Percentiles rank a stretch among this genome's conserved stretches.
Conservation (phyloP, 495 filamentous ascomycete genomes). For the Darksidea phi region DNA sequence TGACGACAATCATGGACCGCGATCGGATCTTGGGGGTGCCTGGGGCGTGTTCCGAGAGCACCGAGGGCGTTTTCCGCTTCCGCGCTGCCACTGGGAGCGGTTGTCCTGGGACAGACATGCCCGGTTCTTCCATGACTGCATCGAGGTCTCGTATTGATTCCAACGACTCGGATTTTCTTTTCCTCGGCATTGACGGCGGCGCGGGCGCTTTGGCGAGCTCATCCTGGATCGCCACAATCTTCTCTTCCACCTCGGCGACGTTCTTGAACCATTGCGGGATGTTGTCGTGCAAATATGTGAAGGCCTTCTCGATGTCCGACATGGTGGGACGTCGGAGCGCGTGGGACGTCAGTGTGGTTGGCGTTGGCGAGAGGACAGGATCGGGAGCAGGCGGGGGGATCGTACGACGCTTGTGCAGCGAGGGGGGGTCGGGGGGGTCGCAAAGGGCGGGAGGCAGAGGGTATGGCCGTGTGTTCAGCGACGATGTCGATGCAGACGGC, state of each 20-base stretch:
- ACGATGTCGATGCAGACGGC: slow-evolving; percentile 7
- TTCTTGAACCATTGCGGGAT: slow-evolving; percentile 33
- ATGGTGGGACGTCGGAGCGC: slow-evolving; percentile 22
- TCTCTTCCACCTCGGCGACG: slow-evolving; percentile 25
- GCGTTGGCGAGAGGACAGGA: neutral
- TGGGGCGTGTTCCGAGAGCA: slow-evolving; percentile 52
- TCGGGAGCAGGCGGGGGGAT: slow-evolving; percentile 20
- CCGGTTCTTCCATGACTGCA: slow-evolving; percentile 9
- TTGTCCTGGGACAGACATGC: slow-evolving; percentile 5
- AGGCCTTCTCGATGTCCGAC: slow-evolving; percentile 32
- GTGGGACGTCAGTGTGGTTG: slow-evolving; percentile 1
- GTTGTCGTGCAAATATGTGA: slow-evolving; percentile 35
- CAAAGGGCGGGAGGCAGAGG: neutral
- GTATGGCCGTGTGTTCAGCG: neutral
- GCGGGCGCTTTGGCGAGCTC: slow-evolving; percentile 59
- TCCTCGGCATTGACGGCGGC: slow-evolving; percentile 43
- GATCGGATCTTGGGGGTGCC: slow-evolving; percentile 61
- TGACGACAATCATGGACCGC: slow-evolving; percentile 74
- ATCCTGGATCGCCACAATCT: slow-evolving; percentile 66
- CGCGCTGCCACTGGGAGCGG: slow-evolving; percentile 50
- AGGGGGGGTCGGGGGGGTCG: neutral
- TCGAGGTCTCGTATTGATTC: slow-evolving; percentile 61
- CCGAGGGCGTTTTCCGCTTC: slow-evolving; percentile 60
- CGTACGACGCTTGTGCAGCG: neutral
- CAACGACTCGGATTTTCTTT: slow-evolving; percentile 60